Conservation (phyloP, 2,329 filamentous ascomycete species). For the Colletotrichum tabaci region DNA sequence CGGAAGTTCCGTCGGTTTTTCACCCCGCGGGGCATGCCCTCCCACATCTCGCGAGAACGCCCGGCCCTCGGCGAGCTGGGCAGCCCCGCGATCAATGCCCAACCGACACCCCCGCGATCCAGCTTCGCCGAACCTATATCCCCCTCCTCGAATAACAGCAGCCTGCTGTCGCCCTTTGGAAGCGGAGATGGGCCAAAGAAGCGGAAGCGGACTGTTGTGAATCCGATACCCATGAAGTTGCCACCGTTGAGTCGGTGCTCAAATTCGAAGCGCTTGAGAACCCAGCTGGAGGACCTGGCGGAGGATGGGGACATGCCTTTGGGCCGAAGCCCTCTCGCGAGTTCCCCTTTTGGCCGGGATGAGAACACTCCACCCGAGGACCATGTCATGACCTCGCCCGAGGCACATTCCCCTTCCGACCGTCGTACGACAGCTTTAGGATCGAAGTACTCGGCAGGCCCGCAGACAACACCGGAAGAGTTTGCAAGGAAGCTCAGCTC, state of each 20-base stretch:
- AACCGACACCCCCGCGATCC: slow-evolving; percentile 39
- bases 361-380: slow-evolving; percentile 25
- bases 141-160: slow-evolving; percentile 26
- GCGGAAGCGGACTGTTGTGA: slow-evolving; percentile 39
- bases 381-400: slow-evolving; percentile 21
- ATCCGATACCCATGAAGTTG: slow-evolving; percentile 40
- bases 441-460: slow-evolving; percentile 15
- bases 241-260: slow-evolving; percentile 24
- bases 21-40: slow-evolving; percentile 61
- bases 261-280: slow-evolving; percentile 25
- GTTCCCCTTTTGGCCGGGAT: slow-evolving; percentile 1
- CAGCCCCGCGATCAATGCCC: slow-evolving; percentile 54
- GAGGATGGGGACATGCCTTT: slow-evolving; percentile 20
- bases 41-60: slow-evolving; percentile 56
- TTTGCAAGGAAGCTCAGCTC: slow-evolving; percentile 39
- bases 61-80: slow-evolving; percentile 59
- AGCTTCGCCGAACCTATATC: slow-evolving; percentile 29
- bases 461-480: slow-evolving; percentile 28
- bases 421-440: slow-evolving; percentile 8
- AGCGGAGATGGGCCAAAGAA: slow-evolving; percentile 40
- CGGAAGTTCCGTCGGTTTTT: slow-evolving; percentile 69
- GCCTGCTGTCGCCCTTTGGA: slow-evolving; percentile 28
- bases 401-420: slow-evolving; percentile 24
- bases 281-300: slow-evolving; percentile 24
- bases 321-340: slow-evolving; percentile 30